Percentiles rank a stretch among this genome's conserved stretches.
Conservation (phyloP, 225 moss, liverwort and hornwort species). For the Sphagnum tenellum region DNA sequence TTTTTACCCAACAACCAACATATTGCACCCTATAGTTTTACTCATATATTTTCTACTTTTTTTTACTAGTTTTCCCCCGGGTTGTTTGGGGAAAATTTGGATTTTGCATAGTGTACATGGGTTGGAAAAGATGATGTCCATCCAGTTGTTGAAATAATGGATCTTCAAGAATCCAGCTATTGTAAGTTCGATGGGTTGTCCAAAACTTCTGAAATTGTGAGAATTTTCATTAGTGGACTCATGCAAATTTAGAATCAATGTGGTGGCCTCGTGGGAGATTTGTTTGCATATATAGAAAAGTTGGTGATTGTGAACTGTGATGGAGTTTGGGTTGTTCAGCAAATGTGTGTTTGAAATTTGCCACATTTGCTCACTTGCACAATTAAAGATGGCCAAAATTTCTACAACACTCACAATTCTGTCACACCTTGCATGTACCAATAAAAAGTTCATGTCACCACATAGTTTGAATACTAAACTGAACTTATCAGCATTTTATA, state of each 20-base stretch:
- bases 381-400: too few relatives aligned
- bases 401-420: too few relatives aligned
- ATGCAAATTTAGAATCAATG: slow-evolving; percentile 38
- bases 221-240: slow-evolving; percentile 40
- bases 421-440: too few relatives aligned
- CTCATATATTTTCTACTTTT: too few relatives aligned
- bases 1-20: too few relatives aligned
- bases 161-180: slow-evolving; percentile 52
- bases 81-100: slow-evolving; percentile 62
- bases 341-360: slow-evolving; percentile 58
- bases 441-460: too few relatives aligned
- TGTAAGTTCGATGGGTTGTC: slow-evolving; percentile 80
- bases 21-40: too few relatives aligned
- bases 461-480: too few relatives aligned
- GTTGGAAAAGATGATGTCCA: slow-evolving; percentile 48
- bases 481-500: too few relatives aligned
- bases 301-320: slow-evolving; percentile 25
- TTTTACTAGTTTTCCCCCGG: too few relatives aligned
- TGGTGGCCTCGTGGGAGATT: slow-evolving; percentile 14
- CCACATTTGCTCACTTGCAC: too few relatives aligned
- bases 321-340: slow-evolving; percentile 78
- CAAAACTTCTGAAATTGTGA: slow-evolving; percentile 52
- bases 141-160: slow-evolving; percentile 52
- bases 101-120: too few relatives aligned
- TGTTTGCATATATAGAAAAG: slow-evolving; percentile 2